Conservation (phyloP, 495 filamentous ascomycete genomes). For the Tuber indicum region DNA sequence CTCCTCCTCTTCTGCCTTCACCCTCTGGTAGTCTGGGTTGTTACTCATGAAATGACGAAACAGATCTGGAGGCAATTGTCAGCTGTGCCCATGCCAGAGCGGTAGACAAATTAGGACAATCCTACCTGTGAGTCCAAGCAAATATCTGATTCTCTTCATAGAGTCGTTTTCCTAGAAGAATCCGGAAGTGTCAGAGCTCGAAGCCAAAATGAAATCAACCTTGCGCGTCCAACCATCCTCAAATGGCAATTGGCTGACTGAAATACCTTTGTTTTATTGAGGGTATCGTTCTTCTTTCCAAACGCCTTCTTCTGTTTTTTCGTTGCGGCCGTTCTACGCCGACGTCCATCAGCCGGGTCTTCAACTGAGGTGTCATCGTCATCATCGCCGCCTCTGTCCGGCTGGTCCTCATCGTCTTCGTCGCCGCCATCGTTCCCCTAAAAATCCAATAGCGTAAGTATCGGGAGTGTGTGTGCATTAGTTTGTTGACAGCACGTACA, state of each 20-base stretch:
- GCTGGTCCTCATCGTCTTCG: conserved; percentile 21
- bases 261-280: conserved; percentile 83
- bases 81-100: conserved; percentile 2
- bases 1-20: conserved; percentile 83
- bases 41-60: conserved; percentile 99
- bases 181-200: conserved; percentile 31
- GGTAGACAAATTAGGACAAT: neutral
- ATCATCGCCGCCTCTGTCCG: conserved; percentile 30
- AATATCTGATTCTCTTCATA: conserved; percentile 88
- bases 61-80: conserved; percentile 52
- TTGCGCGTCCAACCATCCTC: conserved; percentile 19
- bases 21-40: conserved; percentile 83
- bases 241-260: conserved; percentile 17
- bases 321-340: conserved; percentile 74
- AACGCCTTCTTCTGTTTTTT: conserved; percentile 82
- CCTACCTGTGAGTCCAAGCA: conserved; percentile 71
- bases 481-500: conserved; percentile 23
- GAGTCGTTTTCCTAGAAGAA: conserved; percentile 79
- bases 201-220: conserved; percentile 6
- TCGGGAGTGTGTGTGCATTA: conserved; percentile 6
- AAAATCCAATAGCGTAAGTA: conserved; percentile 16
- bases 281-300: conserved; percentile 83
- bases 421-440: conserved; percentile 24
- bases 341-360: conserved; percentile 63
- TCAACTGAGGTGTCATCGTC: conserved; percentile 37